Percentiles rank a stretch among this genome's conserved stretches.
Conservation (phyloP, 2,329 filamentous ascomycete species). For the Penicillium sp. region DNA sequence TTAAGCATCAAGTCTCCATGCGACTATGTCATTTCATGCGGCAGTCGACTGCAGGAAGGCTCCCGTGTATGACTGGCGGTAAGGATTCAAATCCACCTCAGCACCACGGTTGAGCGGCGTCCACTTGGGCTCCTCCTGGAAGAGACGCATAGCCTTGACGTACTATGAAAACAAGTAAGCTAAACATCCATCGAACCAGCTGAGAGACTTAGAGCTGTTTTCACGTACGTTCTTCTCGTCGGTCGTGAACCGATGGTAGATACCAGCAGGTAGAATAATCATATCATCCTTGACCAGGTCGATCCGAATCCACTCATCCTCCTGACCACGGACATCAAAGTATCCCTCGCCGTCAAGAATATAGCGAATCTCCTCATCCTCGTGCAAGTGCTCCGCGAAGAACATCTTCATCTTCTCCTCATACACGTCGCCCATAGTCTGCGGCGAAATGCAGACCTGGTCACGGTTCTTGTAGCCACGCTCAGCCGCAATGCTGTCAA, state of each 20-base stretch:
- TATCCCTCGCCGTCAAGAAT: slow-evolving; percentile 85
- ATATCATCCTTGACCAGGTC: slow-evolving; percentile 81
- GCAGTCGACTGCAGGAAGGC: slow-evolving; percentile 25
- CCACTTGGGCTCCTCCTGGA: slow-evolving; percentile 99
- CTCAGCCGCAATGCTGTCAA: slow-evolving; percentile 70
- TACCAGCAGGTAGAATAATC: slow-evolving; percentile 89
- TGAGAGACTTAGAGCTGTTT: not conserved
- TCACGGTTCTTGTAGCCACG: slow-evolving; percentile 93
- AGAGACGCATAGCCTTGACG: slow-evolving; percentile 91
- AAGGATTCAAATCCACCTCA: slow-evolving; percentile 75
- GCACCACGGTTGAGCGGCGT: slow-evolving; percentile 80
- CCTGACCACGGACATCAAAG: slow-evolving; percentile 83
- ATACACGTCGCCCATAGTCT: slow-evolving; percentile 80
- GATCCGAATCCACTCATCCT: slow-evolving; percentile 88
- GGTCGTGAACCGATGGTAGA: slow-evolving; percentile 97
- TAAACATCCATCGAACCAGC: not conserved
- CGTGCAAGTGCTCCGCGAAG: slow-evolving; percentile 93
- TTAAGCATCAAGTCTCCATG: slow-evolving; percentile 4
- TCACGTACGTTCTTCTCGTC: slow-evolving; percentile 80
- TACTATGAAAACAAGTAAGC: slow-evolving; percentile 61
- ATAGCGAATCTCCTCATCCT: slow-evolving; percentile 98
- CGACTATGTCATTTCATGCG: slow-evolving; percentile 22
- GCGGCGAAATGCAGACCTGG: slow-evolving; percentile 83
- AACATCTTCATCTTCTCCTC: slow-evolving; percentile 92
- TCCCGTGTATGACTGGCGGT: slow-evolving; percentile 74